These are phyloP conservation scores for Cordyceps cateniannulata DNA, from an alignment of 2,329 filamentous ascomycete species.

Conservation along the genomic window DNA sequence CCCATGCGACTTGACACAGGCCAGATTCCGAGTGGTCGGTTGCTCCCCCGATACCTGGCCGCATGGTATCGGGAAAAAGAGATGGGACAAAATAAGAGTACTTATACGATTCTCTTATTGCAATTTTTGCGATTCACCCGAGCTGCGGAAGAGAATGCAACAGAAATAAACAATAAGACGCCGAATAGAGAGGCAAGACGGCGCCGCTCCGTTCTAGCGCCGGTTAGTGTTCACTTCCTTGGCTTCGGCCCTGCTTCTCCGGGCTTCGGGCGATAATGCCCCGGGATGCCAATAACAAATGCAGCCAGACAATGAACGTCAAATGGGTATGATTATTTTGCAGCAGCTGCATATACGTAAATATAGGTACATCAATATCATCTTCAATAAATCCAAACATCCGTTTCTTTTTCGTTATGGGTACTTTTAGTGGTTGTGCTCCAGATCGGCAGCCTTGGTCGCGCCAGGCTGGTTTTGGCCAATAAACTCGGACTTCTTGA, in stretches of 20 bases:
- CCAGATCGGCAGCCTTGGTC: constrained; percentile 18
- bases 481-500: constrained; percentile 38
- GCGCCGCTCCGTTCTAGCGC: neutral
- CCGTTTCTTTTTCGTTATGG: neutral
- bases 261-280: neutral
- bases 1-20: no score
- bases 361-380: constrained; percentile 7
- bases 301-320: neutral
- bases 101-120: no score
- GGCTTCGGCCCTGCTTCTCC: neutral
- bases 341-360: neutral
- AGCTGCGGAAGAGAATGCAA: no score
- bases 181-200: neutral
- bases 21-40: no score
- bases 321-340: constrained; percentile 12
- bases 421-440: neutral
- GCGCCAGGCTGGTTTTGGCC: constrained; percentile 32
- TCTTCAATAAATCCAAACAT: neutral
- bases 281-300: neutral
- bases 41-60: no score
- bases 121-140: no score
- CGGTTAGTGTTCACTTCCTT: neutral
- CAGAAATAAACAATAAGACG: neutral
- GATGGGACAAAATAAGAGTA: no score
- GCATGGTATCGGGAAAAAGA: no score